Base-by-base conservation (phyloP, 192 early-diverging fungal species). In the Coemansia sp. region DNA sequence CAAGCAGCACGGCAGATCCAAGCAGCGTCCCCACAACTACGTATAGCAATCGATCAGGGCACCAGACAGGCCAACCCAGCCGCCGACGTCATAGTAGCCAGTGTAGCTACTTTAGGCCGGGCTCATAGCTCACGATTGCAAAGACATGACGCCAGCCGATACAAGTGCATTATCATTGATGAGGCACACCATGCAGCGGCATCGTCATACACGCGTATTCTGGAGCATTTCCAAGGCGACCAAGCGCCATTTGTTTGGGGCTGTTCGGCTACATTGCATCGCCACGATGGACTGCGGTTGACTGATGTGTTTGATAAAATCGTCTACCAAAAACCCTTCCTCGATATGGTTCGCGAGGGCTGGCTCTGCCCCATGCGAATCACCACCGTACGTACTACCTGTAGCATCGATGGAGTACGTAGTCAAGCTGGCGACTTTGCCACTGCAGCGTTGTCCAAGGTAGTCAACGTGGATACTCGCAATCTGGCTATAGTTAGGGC, bases 141-240 rank as follows among this genome's bases (percentile, higher is more conserved):
- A 11, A 78, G 86, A 43, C 93, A 93, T 65, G 88, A 97, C 38
- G 94, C 95, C 5, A 41, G 47, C 9, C 59, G 86, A 22, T 98
- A 92, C 90, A 97, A 98, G 65, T 87, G 88, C 38, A 91, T 98
- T 49, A 87, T 98, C 22, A 94, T 98, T 60, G 95, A 93, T 74
- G 92, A 95, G 90, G 97, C 96, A 5, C 97, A 97, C 72, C 97
- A 98, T 73, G 92, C 94, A 3, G 87, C 93, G 1, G 93, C 94
- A n/a, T 68, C 82, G 8, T 87, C 88, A 22, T 98, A 97, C 72
- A 59, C 47, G 29, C 80, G 89, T 6, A 89, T 98, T 18, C 43
- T 98, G 24, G 69, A 88, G 0, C 87, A 95, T 64, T 94, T 98
- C 68, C 79, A 78, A 7, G 78, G 65, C 20, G 27, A 27, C 27